A percentile compares a stretch with the other conserved stretches of the same genome.
Conservation (phyloP, 257 asterid species). For the Primulina eburnea region DNA sequence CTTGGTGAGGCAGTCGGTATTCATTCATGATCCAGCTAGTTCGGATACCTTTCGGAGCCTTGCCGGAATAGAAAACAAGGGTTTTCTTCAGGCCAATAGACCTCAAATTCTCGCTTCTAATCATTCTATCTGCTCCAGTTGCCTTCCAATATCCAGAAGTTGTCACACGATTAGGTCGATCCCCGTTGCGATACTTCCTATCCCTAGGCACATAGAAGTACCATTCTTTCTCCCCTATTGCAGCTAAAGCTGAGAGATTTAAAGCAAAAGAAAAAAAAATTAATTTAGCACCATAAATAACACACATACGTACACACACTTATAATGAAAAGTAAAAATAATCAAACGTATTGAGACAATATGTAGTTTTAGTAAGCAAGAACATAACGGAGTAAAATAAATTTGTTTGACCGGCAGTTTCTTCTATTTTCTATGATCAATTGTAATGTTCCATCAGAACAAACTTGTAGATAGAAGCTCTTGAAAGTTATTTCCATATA, state of each 20-base stretch:
- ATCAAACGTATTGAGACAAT: not conserved
- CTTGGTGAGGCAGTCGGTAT: constrained; percentile 83
- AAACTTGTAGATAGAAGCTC: not conserved
- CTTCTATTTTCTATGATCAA: not conserved
- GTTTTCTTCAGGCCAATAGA: constrained; percentile 94
- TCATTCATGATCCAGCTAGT: constrained; percentile 98
- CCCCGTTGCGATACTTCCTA: constrained; percentile 85
- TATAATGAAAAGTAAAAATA: too few species aligned
- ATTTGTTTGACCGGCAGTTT: not conserved
- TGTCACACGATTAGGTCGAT: constrained; percentile 95
- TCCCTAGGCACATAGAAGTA: constrained; percentile 94
- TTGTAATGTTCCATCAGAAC: not conserved
- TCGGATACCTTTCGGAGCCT: constrained; percentile 95
- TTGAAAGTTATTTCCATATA: not conserved
- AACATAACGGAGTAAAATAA: not conserved
- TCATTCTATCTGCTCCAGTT: constrained; percentile 94
- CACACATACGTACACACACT: not conserved
- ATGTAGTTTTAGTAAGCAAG: not conserved
- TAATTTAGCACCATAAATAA: not conserved
- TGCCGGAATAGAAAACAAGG: constrained; percentile 95
- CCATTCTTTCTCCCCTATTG: constrained; percentile 99
- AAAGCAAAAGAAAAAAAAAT: not conserved
- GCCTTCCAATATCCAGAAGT: constrained; percentile 99
- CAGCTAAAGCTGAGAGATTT: constrained; percentile 64
- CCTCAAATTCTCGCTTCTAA: constrained; percentile 53